Evolutionary conservation across 495 filamentous ascomycete species (phyloP).

Genomic region (Bacidia rubella): DNA sequence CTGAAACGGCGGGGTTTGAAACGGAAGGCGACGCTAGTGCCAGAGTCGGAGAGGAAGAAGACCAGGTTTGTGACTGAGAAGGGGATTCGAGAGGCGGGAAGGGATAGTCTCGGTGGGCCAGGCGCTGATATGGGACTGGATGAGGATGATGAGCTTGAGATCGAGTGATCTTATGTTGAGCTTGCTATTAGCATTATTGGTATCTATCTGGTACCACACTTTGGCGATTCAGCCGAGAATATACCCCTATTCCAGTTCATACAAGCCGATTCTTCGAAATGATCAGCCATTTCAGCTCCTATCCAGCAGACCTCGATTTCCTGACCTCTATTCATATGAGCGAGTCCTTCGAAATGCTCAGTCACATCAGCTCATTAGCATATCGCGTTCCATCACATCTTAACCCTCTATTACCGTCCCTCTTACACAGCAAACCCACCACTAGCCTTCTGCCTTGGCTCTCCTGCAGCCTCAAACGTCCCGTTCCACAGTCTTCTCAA

Average conservation of each 20-base stretch:
- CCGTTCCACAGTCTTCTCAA: slow-evolving; percentile 56
- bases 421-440: slow-evolving; percentile 54
- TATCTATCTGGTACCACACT: not conserved
- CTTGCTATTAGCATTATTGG: not conserved
- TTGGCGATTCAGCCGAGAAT: no score
- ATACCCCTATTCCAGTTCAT: no score
- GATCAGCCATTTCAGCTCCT: no score
- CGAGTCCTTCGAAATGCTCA: no score
- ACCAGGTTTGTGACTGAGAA: slow-evolving; percentile 68
- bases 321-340: no score
- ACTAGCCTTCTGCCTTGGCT: slow-evolving; percentile 62
- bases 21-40: slow-evolving; percentile 24
- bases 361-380: no score
- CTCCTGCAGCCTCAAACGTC: slow-evolving; percentile 61
- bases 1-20: slow-evolving; percentile 45
- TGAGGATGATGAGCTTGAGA: slow-evolving; percentile 40
- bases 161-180: slow-evolving; percentile 27
- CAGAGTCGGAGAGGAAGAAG: slow-evolving; percentile 47
- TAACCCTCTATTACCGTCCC: not conserved
- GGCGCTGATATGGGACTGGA: slow-evolving; percentile 23
- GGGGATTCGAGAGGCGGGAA: slow-evolving; percentile 61
- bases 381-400: not conserved
- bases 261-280: no score
- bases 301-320: no score
- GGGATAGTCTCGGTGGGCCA: slow-evolving; percentile 53